These are phyloP conservation scores for Pichia sp. DNA, from an alignment of 1,139 yeast genomes.

Conservation along the genomic window DNA sequence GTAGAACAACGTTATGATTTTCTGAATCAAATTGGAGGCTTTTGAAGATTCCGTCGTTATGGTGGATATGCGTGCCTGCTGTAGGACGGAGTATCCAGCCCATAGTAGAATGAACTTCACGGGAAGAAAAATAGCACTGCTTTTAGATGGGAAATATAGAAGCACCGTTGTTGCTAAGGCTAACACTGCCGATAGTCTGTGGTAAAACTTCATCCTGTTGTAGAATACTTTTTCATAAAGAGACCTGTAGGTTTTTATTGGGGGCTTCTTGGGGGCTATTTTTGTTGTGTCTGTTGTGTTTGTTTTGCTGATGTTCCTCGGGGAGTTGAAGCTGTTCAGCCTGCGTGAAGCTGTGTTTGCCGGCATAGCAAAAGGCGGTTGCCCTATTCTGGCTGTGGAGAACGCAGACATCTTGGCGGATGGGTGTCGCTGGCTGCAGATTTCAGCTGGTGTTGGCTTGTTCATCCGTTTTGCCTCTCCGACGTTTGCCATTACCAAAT, in stretches of 20 bases:
- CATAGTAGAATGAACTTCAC: slow-evolving; percentile 34
- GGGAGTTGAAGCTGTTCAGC: neutral
- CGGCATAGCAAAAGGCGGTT: neutral
- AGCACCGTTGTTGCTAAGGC: slow-evolving; percentile 32
- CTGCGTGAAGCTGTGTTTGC: neutral
- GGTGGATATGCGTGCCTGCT: slow-evolving; percentile 46
- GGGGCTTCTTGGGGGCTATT: neutral
- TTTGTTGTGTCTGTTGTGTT: neutral
- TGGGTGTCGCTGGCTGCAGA: neutral
- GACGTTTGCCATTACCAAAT: neutral
- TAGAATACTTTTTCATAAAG: slow-evolving; percentile 20
- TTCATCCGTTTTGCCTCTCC: no score
- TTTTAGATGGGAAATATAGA: slow-evolving; percentile 21
- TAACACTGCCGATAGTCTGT: slow-evolving; percentile 35
- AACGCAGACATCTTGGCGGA: neutral
- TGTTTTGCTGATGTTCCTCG: neutral
- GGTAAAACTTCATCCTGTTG: slow-evolving; percentile 29
- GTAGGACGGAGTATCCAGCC: slow-evolving; percentile 39
- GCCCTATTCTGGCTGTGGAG: neutral
- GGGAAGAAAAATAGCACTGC: slow-evolving; percentile 27
- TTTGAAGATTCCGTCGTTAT: slow-evolving; percentile 50
- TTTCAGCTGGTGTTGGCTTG: neutral
- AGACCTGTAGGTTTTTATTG: slow-evolving; percentile 9
- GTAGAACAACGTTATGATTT: slow-evolving; percentile 44
- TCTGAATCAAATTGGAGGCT: slow-evolving; percentile 48